Evolutionary conservation across 2,329 filamentous ascomycete genomes (phyloP).

Genomic region (Fusarium protoensiforme): DNA sequence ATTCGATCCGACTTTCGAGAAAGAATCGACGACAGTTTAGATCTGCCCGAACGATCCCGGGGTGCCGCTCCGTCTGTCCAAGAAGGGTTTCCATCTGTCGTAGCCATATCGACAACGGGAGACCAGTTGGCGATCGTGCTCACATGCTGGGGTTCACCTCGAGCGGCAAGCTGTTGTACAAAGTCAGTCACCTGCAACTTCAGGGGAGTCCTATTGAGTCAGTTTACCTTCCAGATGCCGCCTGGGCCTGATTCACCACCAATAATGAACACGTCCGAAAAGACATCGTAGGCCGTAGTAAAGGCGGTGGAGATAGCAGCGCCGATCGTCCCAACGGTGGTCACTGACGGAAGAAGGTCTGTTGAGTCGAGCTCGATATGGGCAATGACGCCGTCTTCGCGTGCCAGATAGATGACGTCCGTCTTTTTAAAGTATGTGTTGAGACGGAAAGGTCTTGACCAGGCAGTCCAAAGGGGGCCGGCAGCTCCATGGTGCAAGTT

Average conservation of each 20-base stretch:
- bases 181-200: conserved; percentile 9
- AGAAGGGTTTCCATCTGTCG: conserved; percentile 52
- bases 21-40: conserved; percentile 18
- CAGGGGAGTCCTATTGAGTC: neutral
- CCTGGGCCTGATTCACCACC: conserved; percentile 84
- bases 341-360: conserved; percentile 64
- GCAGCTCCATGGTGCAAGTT: conserved; percentile 58
- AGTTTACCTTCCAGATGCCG: conserved; percentile 75
- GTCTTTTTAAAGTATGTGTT: conserved; percentile 69
- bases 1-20: conserved; percentile 62
- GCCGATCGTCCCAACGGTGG: conserved; percentile 70
- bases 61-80: conserved; percentile 26
- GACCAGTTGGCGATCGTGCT: conserved; percentile 72
- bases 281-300: conserved; percentile 75
- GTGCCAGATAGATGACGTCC: conserved; percentile 86
- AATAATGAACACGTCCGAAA: conserved; percentile 81
- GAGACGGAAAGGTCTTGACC: conserved; percentile 81
- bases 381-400: conserved; percentile 86
- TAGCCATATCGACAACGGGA: conserved; percentile 65
- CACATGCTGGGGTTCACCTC: conserved; percentile 58
- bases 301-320: conserved; percentile 86
- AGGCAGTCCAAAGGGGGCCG: conserved; percentile 80
- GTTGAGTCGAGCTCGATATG: conserved; percentile 75
- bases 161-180: conserved; percentile 60
- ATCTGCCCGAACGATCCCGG: conserved; percentile 8